Evolutionary conservation across 768 basidiomycete genomes (phyloP), one percentile per base, ranked within the genome.

Genomic region (Macrocybe gigantea): DNA sequence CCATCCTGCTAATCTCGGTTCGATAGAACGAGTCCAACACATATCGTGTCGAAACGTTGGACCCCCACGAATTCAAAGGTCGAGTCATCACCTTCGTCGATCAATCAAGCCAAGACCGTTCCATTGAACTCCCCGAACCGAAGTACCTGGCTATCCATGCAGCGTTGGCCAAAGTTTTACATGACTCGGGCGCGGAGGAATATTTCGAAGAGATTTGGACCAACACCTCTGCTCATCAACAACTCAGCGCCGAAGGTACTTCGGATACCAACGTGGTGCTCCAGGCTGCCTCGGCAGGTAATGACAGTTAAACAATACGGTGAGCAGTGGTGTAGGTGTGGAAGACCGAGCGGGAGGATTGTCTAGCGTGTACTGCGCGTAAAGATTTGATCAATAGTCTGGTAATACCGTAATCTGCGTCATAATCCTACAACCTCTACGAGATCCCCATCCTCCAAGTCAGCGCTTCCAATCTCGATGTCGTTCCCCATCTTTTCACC

Each of bases 361-460:
- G 22, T 22, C 22, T 4, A 4, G 22, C 22, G 22, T 22, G 22
- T 22, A 22, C 22, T 22, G 22, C 1, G 22, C 22, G 2, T 22
- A 22, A 22, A 22, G 22, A 22, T 2, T 22, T 22, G 4, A 22
- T 22, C 22, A 22, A 22, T 22, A 22, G 4, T 22, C 22, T 22
- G 22, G 22, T 22, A 22, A 22, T 22, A 22, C 22, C 22, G 22
- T 22, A 22, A 22, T 22, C 22, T 22, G 22, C 22, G 4, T 67
- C 49, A 78, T 37, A 88, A 55, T 11, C 81, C 87, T 50, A 80
- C 74, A 34, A 91, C 77, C 49, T 92, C 88, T 13, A 91, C 77
- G 68, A 82, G 60, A 62, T 92, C 88, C 0, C 87, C 88, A 52
- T 92, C 87, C 53, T 90, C 88, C 51, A 90, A 54, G 50, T 86